Evolutionary conservation across 2,329 filamentous ascomycete genomes (phyloP).

Genomic region (Sclerotinia trifoliorum): DNA sequence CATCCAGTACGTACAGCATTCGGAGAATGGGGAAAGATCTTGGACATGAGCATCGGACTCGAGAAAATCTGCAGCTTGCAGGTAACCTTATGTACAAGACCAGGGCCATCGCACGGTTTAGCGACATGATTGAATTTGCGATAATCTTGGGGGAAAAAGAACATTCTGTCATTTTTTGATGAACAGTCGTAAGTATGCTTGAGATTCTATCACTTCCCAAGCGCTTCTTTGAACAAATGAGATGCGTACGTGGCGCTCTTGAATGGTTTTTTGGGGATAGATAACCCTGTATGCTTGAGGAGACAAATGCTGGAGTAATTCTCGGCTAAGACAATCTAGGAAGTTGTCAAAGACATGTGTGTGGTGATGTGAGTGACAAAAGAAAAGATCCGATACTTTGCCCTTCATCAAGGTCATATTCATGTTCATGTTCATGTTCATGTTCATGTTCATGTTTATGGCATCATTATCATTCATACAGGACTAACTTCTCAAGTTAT

Average conservation of each 20-base stretch:
- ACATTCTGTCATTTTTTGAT: not conserved
- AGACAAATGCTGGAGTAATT: not conserved
- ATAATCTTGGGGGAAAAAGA: not conserved
- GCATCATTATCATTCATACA: not conserved
- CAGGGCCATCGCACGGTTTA: not conserved
- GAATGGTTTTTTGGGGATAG: not conserved
- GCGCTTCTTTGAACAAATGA: slow-evolving; percentile 8
- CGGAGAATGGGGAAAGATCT: slow-evolving; percentile 11
- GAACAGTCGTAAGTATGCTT: not conserved
- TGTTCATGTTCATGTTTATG: slow-evolving; percentile 11
- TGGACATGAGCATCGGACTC: slow-evolving; percentile 15
- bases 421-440: slow-evolving; percentile 8
- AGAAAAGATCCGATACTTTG: slow-evolving; percentile 11
- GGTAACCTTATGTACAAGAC: not conserved
- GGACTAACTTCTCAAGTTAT: not conserved
- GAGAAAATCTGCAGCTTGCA: slow-evolving; percentile 20
- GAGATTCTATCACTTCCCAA: slow-evolving; percentile 13
- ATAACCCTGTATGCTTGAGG: not conserved
- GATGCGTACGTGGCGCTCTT: not conserved
- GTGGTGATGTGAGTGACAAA: slow-evolving; percentile 1
- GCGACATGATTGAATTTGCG: not conserved
- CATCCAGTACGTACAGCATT: slow-evolving; percentile 8
- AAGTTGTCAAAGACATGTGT: slow-evolving; percentile 7
- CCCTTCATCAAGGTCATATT: not conserved
- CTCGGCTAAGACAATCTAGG: slow-evolving; percentile 1